phyloP scores from a whole-genome alignment of 768 basidiomycete species.

The Auricularia heimuer region DNA sequence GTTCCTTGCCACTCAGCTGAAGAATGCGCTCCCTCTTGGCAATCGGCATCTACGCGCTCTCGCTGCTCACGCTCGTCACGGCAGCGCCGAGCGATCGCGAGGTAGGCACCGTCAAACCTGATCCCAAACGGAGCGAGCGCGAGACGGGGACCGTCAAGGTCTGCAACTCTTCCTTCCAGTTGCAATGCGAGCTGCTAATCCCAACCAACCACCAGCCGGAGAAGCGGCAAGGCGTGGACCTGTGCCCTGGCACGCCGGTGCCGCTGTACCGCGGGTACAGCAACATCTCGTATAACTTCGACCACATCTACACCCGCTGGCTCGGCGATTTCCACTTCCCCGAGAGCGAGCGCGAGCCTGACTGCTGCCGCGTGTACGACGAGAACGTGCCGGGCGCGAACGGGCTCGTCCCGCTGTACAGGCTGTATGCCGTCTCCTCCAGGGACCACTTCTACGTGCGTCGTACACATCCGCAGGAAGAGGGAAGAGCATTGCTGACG shows the following conservation, averaged over 20 bases:
- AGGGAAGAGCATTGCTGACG: neutral
- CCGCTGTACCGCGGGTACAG: constrained; percentile 9
- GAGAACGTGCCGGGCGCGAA: neutral
- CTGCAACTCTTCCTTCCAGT: too few species aligned
- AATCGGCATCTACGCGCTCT: too few species aligned
- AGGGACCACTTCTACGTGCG: constrained; percentile 12
- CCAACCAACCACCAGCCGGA: too few species aligned
- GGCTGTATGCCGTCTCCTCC: constrained; percentile 1
- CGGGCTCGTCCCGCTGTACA: constrained; percentile 8
- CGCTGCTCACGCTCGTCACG: too few species aligned
- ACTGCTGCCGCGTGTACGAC: constrained; percentile 4
- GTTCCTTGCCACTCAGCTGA: too few species aligned
- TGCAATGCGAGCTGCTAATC: too few species aligned
- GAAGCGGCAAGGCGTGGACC: too few species aligned
- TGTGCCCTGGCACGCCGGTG: neutral
- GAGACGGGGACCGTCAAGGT: too few species aligned
- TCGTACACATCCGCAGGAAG: neutral
- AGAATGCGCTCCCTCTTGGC: too few species aligned
- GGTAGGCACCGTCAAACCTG: too few species aligned
- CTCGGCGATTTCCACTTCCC: constrained; percentile 6
- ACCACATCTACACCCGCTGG: constrained; percentile 13
- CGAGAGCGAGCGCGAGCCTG: constrained; percentile 8
- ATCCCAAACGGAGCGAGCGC: too few species aligned
- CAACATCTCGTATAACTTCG: neutral
- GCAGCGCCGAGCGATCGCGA: too few species aligned